Conservation (phyloP, 257 asterid species). For the Solanum gracilifrons region DNA sequence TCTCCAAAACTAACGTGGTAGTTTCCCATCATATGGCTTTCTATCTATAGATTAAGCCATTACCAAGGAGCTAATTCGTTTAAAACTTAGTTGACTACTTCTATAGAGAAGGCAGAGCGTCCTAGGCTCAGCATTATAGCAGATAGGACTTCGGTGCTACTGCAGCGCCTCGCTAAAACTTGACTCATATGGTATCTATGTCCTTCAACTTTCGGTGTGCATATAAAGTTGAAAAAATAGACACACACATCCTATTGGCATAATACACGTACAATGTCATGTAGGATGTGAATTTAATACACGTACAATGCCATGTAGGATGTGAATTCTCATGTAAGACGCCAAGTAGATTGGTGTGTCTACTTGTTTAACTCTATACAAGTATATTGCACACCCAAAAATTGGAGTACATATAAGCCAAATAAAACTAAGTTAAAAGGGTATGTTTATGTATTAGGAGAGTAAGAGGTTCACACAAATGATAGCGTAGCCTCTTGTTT, state of each 20-base stretch:
- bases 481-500: not conserved
- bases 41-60: too few relatives aligned
- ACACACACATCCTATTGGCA: not conserved
- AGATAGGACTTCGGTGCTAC: accelerated
- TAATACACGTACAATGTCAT: not conserved
- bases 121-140: not conserved
- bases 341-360: too few relatives aligned
- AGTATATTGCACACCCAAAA: not conserved
- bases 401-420: too few relatives aligned
- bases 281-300: too few relatives aligned
- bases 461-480: too few relatives aligned
- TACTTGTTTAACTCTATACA: not conserved
- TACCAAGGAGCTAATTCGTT: not conserved
- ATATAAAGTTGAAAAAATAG: not conserved
- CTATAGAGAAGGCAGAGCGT: not conserved
- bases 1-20: too few relatives aligned
- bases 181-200: not conserved
- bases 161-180: too few relatives aligned
- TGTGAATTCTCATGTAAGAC: too few relatives aligned
- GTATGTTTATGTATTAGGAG: not conserved
- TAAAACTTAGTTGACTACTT: not conserved
- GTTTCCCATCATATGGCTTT: too few relatives aligned
- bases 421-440: not conserved
- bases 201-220: not conserved
- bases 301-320: too few relatives aligned